phyloP scores from a whole-genome alignment of 306 rosid species.

The Gynostemma pentaphyllum region DNA sequence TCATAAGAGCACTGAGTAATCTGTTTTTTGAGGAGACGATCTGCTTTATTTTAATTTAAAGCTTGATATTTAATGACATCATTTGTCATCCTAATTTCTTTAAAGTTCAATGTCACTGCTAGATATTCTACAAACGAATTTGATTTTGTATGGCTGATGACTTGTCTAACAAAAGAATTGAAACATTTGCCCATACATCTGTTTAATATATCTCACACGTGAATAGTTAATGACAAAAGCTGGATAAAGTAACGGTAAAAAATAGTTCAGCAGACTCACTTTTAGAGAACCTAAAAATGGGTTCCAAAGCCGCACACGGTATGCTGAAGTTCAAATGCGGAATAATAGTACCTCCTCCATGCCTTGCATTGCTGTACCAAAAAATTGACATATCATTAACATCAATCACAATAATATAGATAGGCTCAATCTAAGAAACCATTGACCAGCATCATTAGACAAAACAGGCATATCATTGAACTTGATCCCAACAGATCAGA shows the following conservation, averaged over 20 bases:
- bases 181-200: background rate
- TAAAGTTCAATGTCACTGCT: background rate
- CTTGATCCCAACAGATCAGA: background rate
- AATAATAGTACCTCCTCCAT: constrained; percentile 71
- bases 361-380: constrained; percentile 79
- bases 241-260: background rate
- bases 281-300: constrained; percentile 55
- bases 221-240: background rate
- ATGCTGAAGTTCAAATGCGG: constrained; percentile 95
- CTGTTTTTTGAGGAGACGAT: background rate
- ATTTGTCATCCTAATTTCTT: background rate
- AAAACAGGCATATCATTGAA: background rate
- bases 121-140: background rate
- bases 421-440: background rate
- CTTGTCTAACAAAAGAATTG: background rate
- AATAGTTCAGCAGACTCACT: constrained; percentile 24
- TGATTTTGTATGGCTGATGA: background rate
- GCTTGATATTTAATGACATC: background rate
- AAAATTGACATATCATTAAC: background rate
- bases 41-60: background rate
- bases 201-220: background rate
- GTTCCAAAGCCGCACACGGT: constrained; percentile 67
- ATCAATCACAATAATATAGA: background rate
- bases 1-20: background rate
- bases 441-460: background rate